phyloP scores from a whole-genome alignment of 495 filamentous ascomycete species.

The Astrocystis sublimbata region DNA sequence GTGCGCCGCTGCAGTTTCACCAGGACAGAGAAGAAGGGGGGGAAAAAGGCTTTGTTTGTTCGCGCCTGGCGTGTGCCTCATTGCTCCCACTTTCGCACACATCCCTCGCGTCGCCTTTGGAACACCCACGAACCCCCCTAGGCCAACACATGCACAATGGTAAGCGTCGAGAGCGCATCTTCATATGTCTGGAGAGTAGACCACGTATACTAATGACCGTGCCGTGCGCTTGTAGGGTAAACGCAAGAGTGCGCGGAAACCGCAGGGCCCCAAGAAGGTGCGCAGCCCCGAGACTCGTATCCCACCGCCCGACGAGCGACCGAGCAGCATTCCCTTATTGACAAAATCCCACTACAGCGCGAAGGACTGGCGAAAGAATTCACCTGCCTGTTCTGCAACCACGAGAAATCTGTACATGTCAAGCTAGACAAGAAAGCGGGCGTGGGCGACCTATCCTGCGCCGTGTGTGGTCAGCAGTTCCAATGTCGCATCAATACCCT shows the following conservation, averaged over 20 bases:
- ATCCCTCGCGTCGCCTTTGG: neutral
- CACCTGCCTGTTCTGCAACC: slow-evolving; percentile 97
- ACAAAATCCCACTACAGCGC: slow-evolving; percentile 1
- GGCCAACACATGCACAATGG: neutral
- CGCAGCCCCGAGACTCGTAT: slow-evolving; percentile 1
- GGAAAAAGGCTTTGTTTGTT: slow-evolving; percentile 1
- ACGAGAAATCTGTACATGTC: slow-evolving; percentile 85
- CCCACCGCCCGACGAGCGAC: neutral
- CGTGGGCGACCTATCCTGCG: slow-evolving; percentile 81
- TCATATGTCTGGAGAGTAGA: no score
- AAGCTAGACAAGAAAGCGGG: slow-evolving; percentile 90
- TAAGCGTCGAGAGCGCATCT: neutral
- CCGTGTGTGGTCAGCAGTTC: slow-evolving; percentile 89
- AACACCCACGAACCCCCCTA: neutral
- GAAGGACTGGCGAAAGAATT: slow-evolving; percentile 72
- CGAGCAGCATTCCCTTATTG: neutral
- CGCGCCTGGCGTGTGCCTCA: neutral
- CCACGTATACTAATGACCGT: neutral
- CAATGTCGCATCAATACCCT: slow-evolving; percentile 67
- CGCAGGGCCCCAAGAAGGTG: slow-evolving; percentile 82
- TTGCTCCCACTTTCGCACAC: no score
- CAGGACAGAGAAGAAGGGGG: neutral
- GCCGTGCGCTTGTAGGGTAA: slow-evolving; percentile 64
- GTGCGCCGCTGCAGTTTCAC: neutral
- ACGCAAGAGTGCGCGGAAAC: slow-evolving; percentile 85